Percentiles rank a stretch among this genome's conserved stretches.
Evolutionary conservation across 768 basidiomycete species (phyloP).

Genomic region (Rhodotorula diobovata): DNA sequence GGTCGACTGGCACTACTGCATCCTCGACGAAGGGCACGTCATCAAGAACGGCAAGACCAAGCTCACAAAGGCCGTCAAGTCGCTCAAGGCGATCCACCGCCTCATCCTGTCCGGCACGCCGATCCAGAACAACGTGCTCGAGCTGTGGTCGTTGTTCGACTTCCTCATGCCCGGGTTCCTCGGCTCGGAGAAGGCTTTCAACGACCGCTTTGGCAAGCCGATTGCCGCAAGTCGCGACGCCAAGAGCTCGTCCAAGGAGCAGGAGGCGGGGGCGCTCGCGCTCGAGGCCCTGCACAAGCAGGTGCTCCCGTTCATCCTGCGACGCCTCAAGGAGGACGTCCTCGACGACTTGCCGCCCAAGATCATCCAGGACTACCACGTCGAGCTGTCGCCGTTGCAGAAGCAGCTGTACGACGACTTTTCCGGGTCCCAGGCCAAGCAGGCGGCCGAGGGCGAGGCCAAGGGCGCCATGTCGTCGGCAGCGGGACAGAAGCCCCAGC

Average conservation of each 20-base stretch:
- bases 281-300: conserved; percentile 97
- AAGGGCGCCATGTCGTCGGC: conserved; percentile 40
- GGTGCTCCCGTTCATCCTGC: conserved; percentile 93
- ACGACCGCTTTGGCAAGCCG: conserved; percentile 91
- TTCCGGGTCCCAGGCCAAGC: conserved; percentile 60
- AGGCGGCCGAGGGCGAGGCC: conserved; percentile 53
- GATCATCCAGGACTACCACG: conserved; percentile 99
- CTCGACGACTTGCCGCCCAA: conserved; percentile 92
- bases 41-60: conserved; percentile 99
- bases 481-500: conserved; percentile 51
- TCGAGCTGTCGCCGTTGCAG: conserved; percentile 91
- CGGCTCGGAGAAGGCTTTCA: conserved; percentile 90
- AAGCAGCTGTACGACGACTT: conserved; percentile 93
- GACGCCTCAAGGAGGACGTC: conserved; percentile 95
- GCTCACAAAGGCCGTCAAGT: conserved; percentile 91
- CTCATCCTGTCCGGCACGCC: conserved; percentile 94
- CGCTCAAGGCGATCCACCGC: conserved; percentile 81
- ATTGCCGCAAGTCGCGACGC: conserved; percentile 92
- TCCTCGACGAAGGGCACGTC: conserved; percentile 95
- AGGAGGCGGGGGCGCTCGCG: conserved; percentile 89
- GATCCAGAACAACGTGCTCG: conserved; percentile 97
- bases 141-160: conserved; percentile 97
- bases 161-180: conserved; percentile 99
- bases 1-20: conserved; percentile 86
- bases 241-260: conserved; percentile 73